phyloP scores from a whole-genome alignment of 805 yeast genomes.

The Pichia rugopelliculosa region DNA sequence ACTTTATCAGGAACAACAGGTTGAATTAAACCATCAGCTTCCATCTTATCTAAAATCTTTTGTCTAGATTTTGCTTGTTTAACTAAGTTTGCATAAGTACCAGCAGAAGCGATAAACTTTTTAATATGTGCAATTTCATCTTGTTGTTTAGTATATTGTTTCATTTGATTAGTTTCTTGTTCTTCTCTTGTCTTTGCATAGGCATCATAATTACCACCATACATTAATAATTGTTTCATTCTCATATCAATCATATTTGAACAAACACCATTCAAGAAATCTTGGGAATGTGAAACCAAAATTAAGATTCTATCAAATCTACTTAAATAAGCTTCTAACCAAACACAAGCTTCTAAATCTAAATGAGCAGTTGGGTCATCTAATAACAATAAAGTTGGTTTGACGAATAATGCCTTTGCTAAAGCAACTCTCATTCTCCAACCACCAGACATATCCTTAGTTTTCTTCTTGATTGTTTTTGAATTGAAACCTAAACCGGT shows the following conservation, averaged over 20 bases:
- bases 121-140: conserved; percentile 97
- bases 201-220: conserved; percentile 98
- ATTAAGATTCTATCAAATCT: conserved; percentile 90
- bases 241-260: conserved; percentile 98
- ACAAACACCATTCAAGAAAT: conserved; percentile 98
- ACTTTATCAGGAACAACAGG: conserved; percentile 91
- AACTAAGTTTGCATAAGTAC: conserved; percentile 98
- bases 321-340: conserved; percentile 97
- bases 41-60: conserved; percentile 99
- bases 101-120: conserved; percentile 98
- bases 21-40: conserved; percentile 95
- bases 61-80: conserved; percentile 99
- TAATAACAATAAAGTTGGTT: conserved; percentile 87
- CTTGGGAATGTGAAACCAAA: conserved; percentile 95
- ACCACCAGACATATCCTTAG: conserved; percentile 99
- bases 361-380: conserved; percentile 99
- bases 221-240: conserved; percentile 59
- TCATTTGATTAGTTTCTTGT: conserved; percentile 95
- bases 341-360: conserved; percentile 98
- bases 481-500: conserved; percentile 96
- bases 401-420: conserved; percentile 95
- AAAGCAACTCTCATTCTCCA: conserved; percentile 99
- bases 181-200: conserved; percentile 92
- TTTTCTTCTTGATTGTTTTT: conserved; percentile 80
- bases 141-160: conserved; percentile 94